Evolutionary conservation across 2,329 filamentous ascomycete genomes (phyloP), one percentile per base, ranked within the genome.

Genomic region (Ceratocystis diversiconidia): DNA sequence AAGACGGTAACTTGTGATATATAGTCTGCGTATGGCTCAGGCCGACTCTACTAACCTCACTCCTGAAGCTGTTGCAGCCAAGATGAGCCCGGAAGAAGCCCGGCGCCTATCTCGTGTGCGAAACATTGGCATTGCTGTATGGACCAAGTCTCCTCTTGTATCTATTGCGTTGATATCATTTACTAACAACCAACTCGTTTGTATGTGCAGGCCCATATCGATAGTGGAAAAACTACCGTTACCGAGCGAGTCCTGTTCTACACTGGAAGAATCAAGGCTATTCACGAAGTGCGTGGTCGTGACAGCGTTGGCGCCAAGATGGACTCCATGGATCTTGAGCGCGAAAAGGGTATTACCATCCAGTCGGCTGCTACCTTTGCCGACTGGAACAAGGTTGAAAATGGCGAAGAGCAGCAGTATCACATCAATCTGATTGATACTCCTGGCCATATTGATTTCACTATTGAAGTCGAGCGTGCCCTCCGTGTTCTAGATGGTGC

Each of bases 351-450:
- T 36, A 97, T 99, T 73, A 99, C 94, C 3, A 97, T 99, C 68
- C 94, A 97, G 76, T 97, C 92, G 70, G 94, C 94, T 10, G 94
- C 94, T 28, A 99, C 94, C 0, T 99, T 96, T 75, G 95, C 90
- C 76, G 92, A 99, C 77, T 99, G 94, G 94, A 79, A 88, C 70
- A 96, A 95, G 80, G 86, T 84, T 75, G 86, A 90, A 72, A 78
- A 92, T 69, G 89, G 88, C 70, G 84, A 89, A 73, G 90, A 96
- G 63, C 86, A 95, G 76, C 90, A 86, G 71, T 99, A 95, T 77
- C 92, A 99, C 75, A 86, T 99, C 80, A 99, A 99, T 77, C 80
- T 99, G 80, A 99, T 99, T 73, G 94, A 99, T 75, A 99, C 94
- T 0, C 94, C 94, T 2, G 94, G 94, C 55, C 94, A 99, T 78